phyloP scores from a whole-genome alignment of 192 early-diverging fungal species.

The Coemansia erecta region DNA sequence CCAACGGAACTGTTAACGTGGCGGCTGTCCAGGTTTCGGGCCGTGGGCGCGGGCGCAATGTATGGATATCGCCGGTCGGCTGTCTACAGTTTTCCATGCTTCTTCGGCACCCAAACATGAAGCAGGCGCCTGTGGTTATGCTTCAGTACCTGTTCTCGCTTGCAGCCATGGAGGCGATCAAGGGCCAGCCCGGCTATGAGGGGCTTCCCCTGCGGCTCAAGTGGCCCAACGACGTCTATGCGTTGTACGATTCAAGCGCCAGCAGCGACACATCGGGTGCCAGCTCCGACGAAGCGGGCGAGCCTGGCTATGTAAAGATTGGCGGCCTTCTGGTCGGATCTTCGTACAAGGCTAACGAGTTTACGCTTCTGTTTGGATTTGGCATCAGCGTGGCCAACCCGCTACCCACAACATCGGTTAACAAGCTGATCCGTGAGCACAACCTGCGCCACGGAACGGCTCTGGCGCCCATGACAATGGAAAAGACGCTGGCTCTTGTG shows the following conservation, averaged over 20 bases:
- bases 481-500: slow-evolving; percentile 53
- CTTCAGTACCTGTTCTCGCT: slow-evolving; percentile 92
- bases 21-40: slow-evolving; percentile 83
- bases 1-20: slow-evolving; percentile 76
- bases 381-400: slow-evolving; percentile 86
- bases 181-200: slow-evolving; percentile 68
- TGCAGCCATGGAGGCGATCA: slow-evolving; percentile 78
- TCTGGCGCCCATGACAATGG: slow-evolving; percentile 41
- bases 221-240: slow-evolving; percentile 99
- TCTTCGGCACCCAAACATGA: slow-evolving; percentile 65
- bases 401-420: slow-evolving; percentile 82
- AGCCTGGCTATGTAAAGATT: slow-evolving; percentile 65
- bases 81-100: slow-evolving; percentile 85
- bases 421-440: slow-evolving; percentile 69
- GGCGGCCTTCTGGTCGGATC: slow-evolving; percentile 90
- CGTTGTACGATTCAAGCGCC: slow-evolving; percentile 31
- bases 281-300: slow-evolving; percentile 20
- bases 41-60: slow-evolving; percentile 87
- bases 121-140: slow-evolving; percentile 72
- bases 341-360: slow-evolving; percentile 66
- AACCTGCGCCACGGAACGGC: slow-evolving; percentile 52
- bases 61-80: slow-evolving; percentile 92
- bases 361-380: slow-evolving; percentile 79
- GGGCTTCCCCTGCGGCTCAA: slow-evolving; percentile 82
- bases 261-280: slow-evolving; percentile 29